A percentile compares a stretch with the other conserved stretches of the same genome.
Evolutionary conservation across 2,329 filamentous ascomycete genomes (phyloP).

Genomic region (Parascedosporium putredinis): DNA sequence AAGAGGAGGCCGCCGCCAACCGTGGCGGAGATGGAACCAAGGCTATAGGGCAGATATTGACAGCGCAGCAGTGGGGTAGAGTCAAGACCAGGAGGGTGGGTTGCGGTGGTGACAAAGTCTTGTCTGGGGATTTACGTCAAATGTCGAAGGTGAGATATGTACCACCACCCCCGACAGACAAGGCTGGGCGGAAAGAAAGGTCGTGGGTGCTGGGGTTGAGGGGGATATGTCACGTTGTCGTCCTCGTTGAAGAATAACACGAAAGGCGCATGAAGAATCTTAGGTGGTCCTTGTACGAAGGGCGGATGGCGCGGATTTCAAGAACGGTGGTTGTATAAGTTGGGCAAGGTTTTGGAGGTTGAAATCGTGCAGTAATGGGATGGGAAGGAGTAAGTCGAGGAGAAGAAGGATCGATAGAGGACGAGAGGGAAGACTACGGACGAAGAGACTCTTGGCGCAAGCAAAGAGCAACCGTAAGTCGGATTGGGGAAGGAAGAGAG

Average conservation of each 20-base stretch:
- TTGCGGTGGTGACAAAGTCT: background rate
- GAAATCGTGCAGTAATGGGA: no score
- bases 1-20: background rate
- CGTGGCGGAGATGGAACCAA: background rate
- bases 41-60: background rate
- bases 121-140: background rate
- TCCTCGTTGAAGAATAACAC: background rate
- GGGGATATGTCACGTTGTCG: background rate
- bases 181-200: background rate
- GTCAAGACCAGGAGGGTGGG: background rate
- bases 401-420: background rate
- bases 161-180: background rate
- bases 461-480: background rate
- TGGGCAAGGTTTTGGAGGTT: background rate
- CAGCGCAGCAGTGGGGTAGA: background rate
- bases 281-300: background rate
- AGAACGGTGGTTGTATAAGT: background rate
- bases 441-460: background rate
- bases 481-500: background rate
- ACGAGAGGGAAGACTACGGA: background rate
- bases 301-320: background rate
- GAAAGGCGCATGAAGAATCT: background rate
- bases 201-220: background rate
- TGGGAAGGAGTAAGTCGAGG: no score
- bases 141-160: background rate